Evolutionary conservation across 192 early-diverging fungal species (phyloP).

Genomic region (Mortierella claussenii): DNA sequence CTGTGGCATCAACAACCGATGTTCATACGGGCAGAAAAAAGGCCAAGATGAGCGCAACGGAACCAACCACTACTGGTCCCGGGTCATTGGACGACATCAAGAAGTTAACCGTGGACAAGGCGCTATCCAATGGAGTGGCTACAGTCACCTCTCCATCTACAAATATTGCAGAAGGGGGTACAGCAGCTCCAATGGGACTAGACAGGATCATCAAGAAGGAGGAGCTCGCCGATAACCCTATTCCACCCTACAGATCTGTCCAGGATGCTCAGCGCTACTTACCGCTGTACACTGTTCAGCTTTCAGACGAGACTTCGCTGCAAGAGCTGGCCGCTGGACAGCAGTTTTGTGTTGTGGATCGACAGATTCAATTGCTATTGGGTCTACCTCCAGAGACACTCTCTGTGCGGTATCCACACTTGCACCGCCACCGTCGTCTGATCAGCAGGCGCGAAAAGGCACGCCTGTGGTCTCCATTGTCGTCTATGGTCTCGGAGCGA

Average conservation of each 20-base stretch:
- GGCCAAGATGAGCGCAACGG: conserved; percentile 29
- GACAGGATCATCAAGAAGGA: conserved; percentile 19
- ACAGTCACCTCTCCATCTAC: neutral
- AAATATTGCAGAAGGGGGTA: neutral
- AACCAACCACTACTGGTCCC: neutral
- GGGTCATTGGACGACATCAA: neutral
- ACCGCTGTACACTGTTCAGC: conserved; percentile 78
- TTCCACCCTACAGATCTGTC: conserved; percentile 24
- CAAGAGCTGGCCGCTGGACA: conserved; percentile 7
- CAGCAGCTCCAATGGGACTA: neutral
- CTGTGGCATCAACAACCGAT: neutral
- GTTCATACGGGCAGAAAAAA: conserved; percentile 26
- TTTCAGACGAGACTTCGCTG: conserved; percentile 54
- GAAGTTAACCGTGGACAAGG: neutral
- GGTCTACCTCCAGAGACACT: conserved; percentile 62
- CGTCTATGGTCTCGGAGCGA: conserved; percentile 65
- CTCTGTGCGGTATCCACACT: conserved; percentile 68
- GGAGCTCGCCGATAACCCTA: neutral
- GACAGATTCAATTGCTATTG: conserved; percentile 72
- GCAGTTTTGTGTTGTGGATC: conserved; percentile 74
- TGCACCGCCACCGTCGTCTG: conserved; percentile 62
- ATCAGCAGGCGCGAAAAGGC: conserved; percentile 70
- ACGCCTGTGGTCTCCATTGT: conserved; percentile 76
- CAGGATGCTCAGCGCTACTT: conserved; percentile 66
- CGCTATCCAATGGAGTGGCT: neutral